Base-by-base conservation (phyloP, 2,329 filamentous ascomycete species). In the Cladosporium sp. region DNA sequence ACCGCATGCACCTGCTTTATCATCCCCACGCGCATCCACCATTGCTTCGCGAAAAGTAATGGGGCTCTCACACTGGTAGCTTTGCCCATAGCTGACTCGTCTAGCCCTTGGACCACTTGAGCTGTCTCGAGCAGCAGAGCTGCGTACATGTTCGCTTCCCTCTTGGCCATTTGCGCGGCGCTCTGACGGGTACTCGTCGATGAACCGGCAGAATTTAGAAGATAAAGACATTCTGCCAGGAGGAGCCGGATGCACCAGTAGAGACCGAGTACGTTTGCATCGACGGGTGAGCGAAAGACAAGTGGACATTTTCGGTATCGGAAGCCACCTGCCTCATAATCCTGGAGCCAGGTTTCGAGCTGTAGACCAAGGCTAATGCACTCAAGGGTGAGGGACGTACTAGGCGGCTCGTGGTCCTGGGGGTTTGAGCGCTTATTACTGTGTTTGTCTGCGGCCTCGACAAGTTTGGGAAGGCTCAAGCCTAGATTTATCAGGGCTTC, bases 61-160 rank as follows among this genome's bases (percentile, higher is more conserved):
- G 52, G 52, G 8, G 52, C 52, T 55, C 52, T 18, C 28, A 55
- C n/a, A 12, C 29, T 31, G 7, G 31, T 31, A 55, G 52, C 52
- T 55, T 55, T 55, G 4, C 52, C 31, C 21, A 55, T 29, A 12
- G 28, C 28, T 21, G 52, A 29, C 18, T 18, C 52, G 18, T 55
- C 29, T 5, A 11, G 18, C 3, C 18, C 26, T 21, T 33, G 29
- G 3, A 55, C 1, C 5, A 59, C 28, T 5, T 31, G 18, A 2
- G 52, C 52, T 33, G 52, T 55, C 16, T 55, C 52, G 16, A 29
- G 52, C 52, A 55, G 52, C n/a, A 55, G 52, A 12, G 52, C 29
- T 1, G 52, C 52, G 18, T 55, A 55, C 52, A 55, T 33, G 18
- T 21, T 55, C n/a, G 52, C 52, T 55, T 55, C 52, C 14, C 52